Conservation (phyloP, 2,329 filamentous ascomycete species). For the Rachicladosporium sp. region DNA sequence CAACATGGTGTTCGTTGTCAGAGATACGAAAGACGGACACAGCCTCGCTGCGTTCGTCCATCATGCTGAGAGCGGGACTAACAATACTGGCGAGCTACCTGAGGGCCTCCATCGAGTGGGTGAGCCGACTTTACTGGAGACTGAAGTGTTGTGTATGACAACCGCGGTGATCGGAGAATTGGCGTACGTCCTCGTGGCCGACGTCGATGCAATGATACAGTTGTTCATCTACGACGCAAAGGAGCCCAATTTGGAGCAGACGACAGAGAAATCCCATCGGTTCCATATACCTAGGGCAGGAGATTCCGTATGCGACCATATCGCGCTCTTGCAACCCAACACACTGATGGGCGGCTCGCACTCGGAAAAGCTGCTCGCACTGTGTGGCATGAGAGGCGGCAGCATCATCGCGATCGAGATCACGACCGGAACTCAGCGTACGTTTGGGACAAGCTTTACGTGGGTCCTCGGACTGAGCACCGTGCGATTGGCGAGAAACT, state of each 20-base stretch:
- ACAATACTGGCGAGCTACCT: neutral
- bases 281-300: neutral
- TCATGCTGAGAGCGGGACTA: neutral
- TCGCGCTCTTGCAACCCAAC: conserved; percentile 10
- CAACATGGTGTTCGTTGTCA: conserved; percentile 10
- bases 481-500: conserved; percentile 12
- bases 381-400: conserved; percentile 21
- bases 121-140: neutral
- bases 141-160: conserved; percentile 9
- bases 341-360: neutral
- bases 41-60: conserved; percentile 4
- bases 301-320: conserved; percentile 13
- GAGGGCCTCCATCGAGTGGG: neutral
- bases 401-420: conserved; percentile 11
- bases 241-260: too few relatives aligned
- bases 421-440: neutral
- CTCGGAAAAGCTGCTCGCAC: conserved; percentile 5
- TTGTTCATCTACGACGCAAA: conserved; percentile 3
- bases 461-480: conserved; percentile 15
- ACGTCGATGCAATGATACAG: conserved; percentile 6
- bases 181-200: conserved; percentile 8
- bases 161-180: neutral
- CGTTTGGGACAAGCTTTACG: conserved; percentile 5
- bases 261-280: too few relatives aligned
- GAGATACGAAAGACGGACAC: conserved; percentile 5